phyloP scores from a whole-genome alignment of 1,139 yeast genomes.

The Blastobotrys malaysiensis region DNA sequence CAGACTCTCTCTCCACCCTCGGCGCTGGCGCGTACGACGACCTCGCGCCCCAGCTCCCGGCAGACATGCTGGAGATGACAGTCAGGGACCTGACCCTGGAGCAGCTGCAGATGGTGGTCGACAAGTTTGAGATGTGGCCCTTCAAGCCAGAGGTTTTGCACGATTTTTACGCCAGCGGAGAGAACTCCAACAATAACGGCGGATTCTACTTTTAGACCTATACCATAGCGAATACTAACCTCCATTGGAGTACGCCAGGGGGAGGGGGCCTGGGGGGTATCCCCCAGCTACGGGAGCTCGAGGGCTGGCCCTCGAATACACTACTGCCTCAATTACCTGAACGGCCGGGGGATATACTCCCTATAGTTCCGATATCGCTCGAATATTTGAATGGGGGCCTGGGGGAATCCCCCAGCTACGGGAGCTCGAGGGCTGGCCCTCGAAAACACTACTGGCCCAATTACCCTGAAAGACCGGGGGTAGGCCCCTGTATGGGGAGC shows the following conservation, averaged over 20 bases:
- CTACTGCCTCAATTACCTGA: too few relatives aligned
- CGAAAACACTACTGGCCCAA: not conserved
- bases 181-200: not conserved
- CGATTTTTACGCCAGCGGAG: constrained; percentile 36
- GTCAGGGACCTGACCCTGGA: constrained; percentile 48
- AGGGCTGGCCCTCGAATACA: too few relatives aligned
- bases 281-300: too few relatives aligned
- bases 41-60: constrained; percentile 43
- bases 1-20: constrained; percentile 47
- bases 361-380: too few relatives aligned
- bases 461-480: too few relatives aligned
- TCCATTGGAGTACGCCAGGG: too few relatives aligned
- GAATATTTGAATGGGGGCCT: too few relatives aligned
- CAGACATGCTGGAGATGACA: constrained; percentile 41
- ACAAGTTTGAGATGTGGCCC: constrained; percentile 69
- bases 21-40: constrained; percentile 77
- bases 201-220: not conserved
- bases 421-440: not conserved
- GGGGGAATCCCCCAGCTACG: not conserved
- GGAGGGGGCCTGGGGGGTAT: too few relatives aligned
- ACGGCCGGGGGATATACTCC: too few relatives aligned
- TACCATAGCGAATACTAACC: too few relatives aligned
- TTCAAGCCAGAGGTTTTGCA: constrained; percentile 63
- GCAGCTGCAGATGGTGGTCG: constrained; percentile 49
- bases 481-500: too few relatives aligned